These are phyloP conservation scores for Cyanodermella asteris DNA, from an alignment of 2,329 filamentous ascomycete species.

Conservation along the genomic window DNA sequence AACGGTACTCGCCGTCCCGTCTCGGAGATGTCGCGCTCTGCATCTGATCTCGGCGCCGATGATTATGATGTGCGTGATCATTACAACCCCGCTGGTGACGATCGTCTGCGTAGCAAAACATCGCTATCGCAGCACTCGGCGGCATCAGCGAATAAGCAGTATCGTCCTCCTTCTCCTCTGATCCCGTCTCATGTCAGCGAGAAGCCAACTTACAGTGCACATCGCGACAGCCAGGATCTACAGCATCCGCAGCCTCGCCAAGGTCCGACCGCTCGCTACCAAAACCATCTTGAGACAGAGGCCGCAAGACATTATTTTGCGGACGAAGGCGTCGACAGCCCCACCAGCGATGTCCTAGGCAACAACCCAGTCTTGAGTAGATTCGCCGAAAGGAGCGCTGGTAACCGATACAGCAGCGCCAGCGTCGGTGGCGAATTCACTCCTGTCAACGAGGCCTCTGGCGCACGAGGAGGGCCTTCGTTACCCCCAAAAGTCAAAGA, in stretches of 20 bases:
- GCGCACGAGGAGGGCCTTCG: slow-evolving; percentile 21
- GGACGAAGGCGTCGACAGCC: slow-evolving; percentile 15
- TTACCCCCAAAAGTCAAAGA: slow-evolving; percentile 32
- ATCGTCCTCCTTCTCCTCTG: slow-evolving; percentile 36
- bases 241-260: slow-evolving; percentile 43
- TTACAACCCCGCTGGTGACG: slow-evolving; percentile 24
- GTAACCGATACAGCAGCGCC: slow-evolving; percentile 15
- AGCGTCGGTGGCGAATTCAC: slow-evolving; percentile 17
- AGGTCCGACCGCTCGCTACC: slow-evolving; percentile 38
- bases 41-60: slow-evolving; percentile 49
- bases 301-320: slow-evolving; percentile 34
- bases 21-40: slow-evolving; percentile 49
- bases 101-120: slow-evolving; percentile 21
- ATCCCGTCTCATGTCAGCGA: slow-evolving; percentile 36
- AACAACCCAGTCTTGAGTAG: slow-evolving; percentile 20
- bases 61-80: slow-evolving; percentile 25
- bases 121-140: slow-evolving; percentile 12
- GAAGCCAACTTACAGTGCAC: slow-evolving; percentile 42
- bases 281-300: slow-evolving; percentile 37
- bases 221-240: slow-evolving; percentile 40
- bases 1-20: slow-evolving; percentile 40
- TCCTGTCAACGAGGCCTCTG: no score
- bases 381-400: slow-evolving; percentile 12
- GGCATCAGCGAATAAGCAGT: slow-evolving; percentile 16
- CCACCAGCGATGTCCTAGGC: slow-evolving; percentile 23